Conservation (phyloP, 1,284 basidiomycete species). For the Marasmius oreades region DNA sequence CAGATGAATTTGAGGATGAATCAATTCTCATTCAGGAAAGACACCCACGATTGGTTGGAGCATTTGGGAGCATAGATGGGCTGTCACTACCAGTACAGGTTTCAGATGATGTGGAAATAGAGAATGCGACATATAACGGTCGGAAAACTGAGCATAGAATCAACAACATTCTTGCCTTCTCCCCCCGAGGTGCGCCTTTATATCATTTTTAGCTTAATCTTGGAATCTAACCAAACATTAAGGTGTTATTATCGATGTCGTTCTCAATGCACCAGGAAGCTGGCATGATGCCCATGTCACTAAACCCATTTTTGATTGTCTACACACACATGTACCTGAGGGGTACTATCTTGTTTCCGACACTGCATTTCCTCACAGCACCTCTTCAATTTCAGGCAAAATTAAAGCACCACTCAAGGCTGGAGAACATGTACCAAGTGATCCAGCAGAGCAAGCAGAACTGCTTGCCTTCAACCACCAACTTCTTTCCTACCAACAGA, state of each 20-base stretch:
- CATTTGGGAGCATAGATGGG: constrained; percentile 29
- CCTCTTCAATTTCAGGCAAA: constrained; percentile 17
- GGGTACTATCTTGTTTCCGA: constrained; percentile 33
- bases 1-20: constrained; percentile 26
- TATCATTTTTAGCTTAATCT: neutral
- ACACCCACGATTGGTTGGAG: constrained; percentile 36
- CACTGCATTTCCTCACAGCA: constrained; percentile 33
- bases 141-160: constrained; percentile 11
- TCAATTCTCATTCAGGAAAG: constrained; percentile 27
- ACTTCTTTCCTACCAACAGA: constrained; percentile 34
- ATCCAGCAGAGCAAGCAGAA: constrained; percentile 17
- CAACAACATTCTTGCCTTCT: constrained; percentile 21
- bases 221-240: constrained; percentile 6
- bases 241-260: constrained; percentile 27
- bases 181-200: constrained; percentile 24
- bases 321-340: constrained; percentile 24
- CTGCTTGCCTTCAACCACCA: constrained; percentile 21
- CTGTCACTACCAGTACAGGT: constrained; percentile 11
- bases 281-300: constrained; percentile 39
- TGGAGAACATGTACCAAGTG: constrained; percentile 21
- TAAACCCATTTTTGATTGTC: constrained; percentile 26
- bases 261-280: constrained; percentile 35
- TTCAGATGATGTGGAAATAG: constrained; percentile 10
- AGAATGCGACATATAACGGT: constrained; percentile 10
- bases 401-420: constrained; percentile 33